These are phyloP conservation scores for Cicer cuneatum DNA, from an alignment of 306 rosid genomes.

Conservation along the genomic window DNA sequence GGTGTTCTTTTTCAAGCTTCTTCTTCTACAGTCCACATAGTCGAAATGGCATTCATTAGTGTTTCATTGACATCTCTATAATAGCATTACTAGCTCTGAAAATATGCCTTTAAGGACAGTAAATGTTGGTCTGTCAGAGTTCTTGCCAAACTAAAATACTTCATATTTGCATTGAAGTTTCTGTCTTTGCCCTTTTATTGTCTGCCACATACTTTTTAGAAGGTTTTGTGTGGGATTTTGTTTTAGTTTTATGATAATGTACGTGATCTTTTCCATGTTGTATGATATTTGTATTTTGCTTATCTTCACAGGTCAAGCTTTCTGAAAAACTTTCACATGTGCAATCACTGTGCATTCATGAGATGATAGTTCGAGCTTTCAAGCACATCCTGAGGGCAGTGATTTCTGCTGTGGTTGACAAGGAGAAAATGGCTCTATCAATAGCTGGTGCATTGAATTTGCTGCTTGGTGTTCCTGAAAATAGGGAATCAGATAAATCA, in stretches of 20 bases:
- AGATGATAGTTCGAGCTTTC: constrained; percentile 96
- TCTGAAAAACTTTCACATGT: constrained; percentile 94
- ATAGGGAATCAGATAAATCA: constrained; percentile 59
- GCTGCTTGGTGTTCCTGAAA: constrained; percentile 80
- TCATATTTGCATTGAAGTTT: constrained; percentile 38
- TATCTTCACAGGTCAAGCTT: constrained; percentile 84
- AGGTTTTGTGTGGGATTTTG: constrained; percentile 25
- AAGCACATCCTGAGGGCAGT: constrained; percentile 96
- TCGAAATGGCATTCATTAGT: constrained; percentile 18
- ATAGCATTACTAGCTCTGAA: constrained; percentile 10
- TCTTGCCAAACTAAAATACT: background rate
- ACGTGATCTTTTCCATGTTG: constrained; percentile 23
- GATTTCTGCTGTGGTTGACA: constrained; percentile 70
- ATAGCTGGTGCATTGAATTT: constrained; percentile 83
- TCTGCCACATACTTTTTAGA: constrained; percentile 30
- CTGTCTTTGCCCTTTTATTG: constrained; percentile 14
- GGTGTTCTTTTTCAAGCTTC: constrained; percentile 27
- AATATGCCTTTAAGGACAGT: constrained; percentile 28
- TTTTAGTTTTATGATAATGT: constrained; percentile 35
- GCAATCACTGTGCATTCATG: constrained; percentile 96
- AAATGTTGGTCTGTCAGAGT: constrained; percentile 15
- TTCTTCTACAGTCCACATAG: constrained; percentile 18
- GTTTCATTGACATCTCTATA: constrained; percentile 17
- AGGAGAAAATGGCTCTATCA: constrained; percentile 73
- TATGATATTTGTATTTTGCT: constrained; percentile 39